These are phyloP conservation scores for Takashimella tepidaria DNA, from an alignment of 1,284 basidiomycete genomes.

Conservation along the genomic window DNA sequence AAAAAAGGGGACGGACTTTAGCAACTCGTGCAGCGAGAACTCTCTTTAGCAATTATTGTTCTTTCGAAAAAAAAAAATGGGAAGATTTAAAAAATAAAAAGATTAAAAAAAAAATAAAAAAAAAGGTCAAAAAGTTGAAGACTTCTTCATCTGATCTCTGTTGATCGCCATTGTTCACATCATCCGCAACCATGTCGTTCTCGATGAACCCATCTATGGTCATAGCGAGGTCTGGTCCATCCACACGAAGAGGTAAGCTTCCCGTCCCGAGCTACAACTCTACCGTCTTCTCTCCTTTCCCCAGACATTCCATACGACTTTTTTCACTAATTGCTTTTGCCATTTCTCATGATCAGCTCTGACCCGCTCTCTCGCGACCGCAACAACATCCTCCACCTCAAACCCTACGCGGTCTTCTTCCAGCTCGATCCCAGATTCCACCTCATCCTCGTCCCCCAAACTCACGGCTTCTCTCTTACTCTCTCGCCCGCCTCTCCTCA, in stretches of 20 bases:
- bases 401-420: too few relatives aligned
- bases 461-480: constrained; percentile 59
- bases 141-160: constrained; percentile 2
- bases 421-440: constrained; percentile 12
- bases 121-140: too few relatives aligned
- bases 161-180: background rate
- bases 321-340: too few relatives aligned
- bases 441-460: constrained; percentile 20
- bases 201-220: background rate
- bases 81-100: too few relatives aligned
- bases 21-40: too few relatives aligned
- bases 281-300: background rate
- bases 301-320: too few relatives aligned
- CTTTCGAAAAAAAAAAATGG: too few relatives aligned
- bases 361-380: constrained; percentile 12
- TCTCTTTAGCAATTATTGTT: too few relatives aligned
- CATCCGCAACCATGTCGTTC: background rate
- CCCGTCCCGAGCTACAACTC: background rate
- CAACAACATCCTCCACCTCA: background rate
- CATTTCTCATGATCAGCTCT: too few relatives aligned
- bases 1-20: too few relatives aligned
- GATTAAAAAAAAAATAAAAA: too few relatives aligned
- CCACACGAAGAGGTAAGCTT: background rate
- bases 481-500: constrained; percentile 77
- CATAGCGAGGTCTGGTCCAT: background rate